A percentile compares a stretch with the other conserved stretches of the same genome.
These are phyloP conservation scores for Trichopus zeylanicus DNA, from an alignment of 116 monocot species.

Conservation along the genomic window DNA sequence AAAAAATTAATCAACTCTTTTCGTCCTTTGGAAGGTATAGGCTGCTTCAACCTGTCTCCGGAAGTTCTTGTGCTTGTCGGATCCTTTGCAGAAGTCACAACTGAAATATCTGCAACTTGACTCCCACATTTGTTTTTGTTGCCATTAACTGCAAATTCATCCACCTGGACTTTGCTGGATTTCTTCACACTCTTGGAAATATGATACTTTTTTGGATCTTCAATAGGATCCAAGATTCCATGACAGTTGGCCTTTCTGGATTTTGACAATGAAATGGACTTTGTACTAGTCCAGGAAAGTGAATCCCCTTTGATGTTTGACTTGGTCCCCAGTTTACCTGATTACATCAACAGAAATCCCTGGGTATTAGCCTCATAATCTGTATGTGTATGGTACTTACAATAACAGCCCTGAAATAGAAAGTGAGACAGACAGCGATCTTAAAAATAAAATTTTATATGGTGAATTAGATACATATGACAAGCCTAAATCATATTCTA, in stretches of 20 bases:
- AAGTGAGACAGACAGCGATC: too few relatives aligned
- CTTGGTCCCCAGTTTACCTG: conserved; percentile 23
- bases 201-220: conserved; percentile 17
- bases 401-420: too few relatives aligned
- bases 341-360: too few relatives aligned
- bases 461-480: too few relatives aligned
- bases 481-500: too few relatives aligned
- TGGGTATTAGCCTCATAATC: too few relatives aligned
- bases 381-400: too few relatives aligned
- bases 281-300: too few relatives aligned
- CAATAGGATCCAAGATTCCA: conserved; percentile 3
- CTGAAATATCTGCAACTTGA: conserved; percentile 78
- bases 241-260: conserved; percentile 7
- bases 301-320: too few relatives aligned
- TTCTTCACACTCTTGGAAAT: conserved; percentile 22
- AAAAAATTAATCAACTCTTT: conserved; percentile 76
- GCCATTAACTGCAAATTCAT: conserved; percentile 10
- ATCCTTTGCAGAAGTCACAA: conserved; percentile 84
- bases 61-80: conserved; percentile 62
- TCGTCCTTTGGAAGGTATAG: conserved; percentile 59
- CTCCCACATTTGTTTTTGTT: conserved; percentile 34
- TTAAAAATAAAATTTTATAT: too few relatives aligned
- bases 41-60: conserved; percentile 63
- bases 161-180: conserved; percentile 9
- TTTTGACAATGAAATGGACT: conserved; percentile 8